These are phyloP conservation scores for Aspergillus biplanus DNA, from an alignment of 495 filamentous ascomycete genomes.

Conservation along the genomic window DNA sequence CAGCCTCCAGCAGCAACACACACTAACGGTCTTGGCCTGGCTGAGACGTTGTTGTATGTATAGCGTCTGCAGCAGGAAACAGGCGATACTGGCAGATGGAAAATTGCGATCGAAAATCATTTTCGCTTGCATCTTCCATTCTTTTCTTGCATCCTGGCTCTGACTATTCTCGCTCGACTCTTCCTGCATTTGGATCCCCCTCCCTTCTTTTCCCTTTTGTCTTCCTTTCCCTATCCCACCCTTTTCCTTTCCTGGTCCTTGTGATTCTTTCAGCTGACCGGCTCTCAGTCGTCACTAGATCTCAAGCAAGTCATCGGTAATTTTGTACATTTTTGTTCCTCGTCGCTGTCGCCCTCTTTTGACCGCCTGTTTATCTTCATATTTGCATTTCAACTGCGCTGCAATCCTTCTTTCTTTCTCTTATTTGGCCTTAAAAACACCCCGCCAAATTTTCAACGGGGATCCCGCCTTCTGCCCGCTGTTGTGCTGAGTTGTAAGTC, in stretches of 20 bases:
- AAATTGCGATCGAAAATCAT: conserved; percentile 14
- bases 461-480: neutral
- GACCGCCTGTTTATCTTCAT: conserved; percentile 7
- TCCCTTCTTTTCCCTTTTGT: neutral
- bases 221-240: neutral
- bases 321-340: conserved; percentile 10
- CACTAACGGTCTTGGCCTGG: neutral
- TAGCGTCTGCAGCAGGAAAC: neutral
- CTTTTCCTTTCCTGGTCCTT: neutral
- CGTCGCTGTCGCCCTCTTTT: conserved; percentile 9
- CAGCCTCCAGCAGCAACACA: conserved; percentile 19
- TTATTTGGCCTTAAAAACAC: neutral
- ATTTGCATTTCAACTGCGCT: conserved; percentile 6
- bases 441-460: neutral
- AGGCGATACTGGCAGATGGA: neutral
- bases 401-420: conserved; percentile 12
- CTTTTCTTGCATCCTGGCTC: neutral
- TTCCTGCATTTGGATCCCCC: neutral
- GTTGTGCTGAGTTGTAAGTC: neutral
- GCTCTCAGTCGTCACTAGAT: conserved; percentile 14
- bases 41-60: too few relatives aligned
- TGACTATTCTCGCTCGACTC: neutral
- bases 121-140: neutral
- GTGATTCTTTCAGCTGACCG: conserved; percentile 21
- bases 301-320: conserved; percentile 2